A percentile compares a stretch with the other conserved stretches of the same genome.
Evolutionary conservation across 169 alveolate species (phyloP).

Genomic region (Besnoitia besnoiti): DNA sequence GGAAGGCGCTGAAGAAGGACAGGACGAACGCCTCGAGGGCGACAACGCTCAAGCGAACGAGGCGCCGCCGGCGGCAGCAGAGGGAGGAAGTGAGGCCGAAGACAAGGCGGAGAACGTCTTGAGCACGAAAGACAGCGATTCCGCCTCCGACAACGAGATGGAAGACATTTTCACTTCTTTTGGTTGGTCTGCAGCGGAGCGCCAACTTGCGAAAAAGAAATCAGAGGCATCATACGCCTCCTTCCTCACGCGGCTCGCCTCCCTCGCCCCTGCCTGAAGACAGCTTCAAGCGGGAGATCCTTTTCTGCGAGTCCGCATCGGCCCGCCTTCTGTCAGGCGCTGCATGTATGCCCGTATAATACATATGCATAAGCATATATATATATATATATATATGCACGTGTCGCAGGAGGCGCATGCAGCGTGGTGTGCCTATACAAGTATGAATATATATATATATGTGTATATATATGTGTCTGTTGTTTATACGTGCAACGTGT

Average conservation of each 20-base stretch:
- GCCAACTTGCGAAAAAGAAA: background rate
- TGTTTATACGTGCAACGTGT: background rate
- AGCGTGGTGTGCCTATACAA: background rate
- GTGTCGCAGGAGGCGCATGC: background rate
- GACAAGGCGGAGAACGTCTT: background rate
- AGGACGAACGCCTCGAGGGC: background rate
- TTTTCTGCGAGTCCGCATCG: too few species aligned
- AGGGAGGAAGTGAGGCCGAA: background rate
- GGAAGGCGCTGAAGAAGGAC: background rate
- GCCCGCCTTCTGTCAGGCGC: too few species aligned
- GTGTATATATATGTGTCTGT: background rate
- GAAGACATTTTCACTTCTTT: background rate
- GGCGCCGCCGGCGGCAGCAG: background rate
- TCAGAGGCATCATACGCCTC: background rate
- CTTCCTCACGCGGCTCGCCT: background rate
- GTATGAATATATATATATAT: background rate
- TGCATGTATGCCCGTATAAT: too few species aligned
- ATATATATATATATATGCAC: background rate
- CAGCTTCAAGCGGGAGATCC: too few species aligned
- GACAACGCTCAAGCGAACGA: background rate
- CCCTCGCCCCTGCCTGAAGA: too few species aligned
- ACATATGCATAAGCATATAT: background rate
- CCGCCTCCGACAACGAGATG: background rate
- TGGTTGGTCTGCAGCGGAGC: background rate
- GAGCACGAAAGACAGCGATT: background rate